Evolutionary conservation across 2,329 filamentous ascomycete genomes (phyloP).

Genomic region (Zalaria sp.): DNA sequence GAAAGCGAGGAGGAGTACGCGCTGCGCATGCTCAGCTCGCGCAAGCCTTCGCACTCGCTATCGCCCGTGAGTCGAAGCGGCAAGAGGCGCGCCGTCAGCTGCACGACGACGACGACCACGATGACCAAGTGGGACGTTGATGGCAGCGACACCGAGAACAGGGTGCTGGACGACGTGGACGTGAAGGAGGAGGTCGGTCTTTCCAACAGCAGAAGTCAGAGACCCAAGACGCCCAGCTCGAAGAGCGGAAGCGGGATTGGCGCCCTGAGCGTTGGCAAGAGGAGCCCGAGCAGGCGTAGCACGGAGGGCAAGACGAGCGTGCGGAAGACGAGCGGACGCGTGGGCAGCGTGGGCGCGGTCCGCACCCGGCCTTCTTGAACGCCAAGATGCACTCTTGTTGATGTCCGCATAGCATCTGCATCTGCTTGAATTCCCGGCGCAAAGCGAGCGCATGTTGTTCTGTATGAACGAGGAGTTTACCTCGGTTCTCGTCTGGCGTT

Average conservation of each 20-base stretch:
- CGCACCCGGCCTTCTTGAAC: no score
- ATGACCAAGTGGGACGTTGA: slow-evolving; percentile 31
- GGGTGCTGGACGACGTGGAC: slow-evolving; percentile 7
- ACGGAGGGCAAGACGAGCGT: slow-evolving; percentile 34
- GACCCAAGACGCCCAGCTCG: slow-evolving; percentile 30
- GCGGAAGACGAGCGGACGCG: slow-evolving; percentile 36
- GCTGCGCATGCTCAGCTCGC: slow-evolving; percentile 46
- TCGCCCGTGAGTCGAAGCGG: slow-evolving; percentile 43
- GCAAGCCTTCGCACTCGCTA: slow-evolving; percentile 51
- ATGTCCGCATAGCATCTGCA: no score
- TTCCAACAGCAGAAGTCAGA: slow-evolving; percentile 8
- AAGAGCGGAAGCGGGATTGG: slow-evolving; percentile 28
- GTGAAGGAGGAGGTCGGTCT: slow-evolving; percentile 13
- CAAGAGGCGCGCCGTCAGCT: slow-evolving; percentile 58
- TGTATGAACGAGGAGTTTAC: no score
- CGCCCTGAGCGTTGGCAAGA: slow-evolving; percentile 30
- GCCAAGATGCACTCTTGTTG: no score
- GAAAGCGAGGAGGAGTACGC: slow-evolving; percentile 84
- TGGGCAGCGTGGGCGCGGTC: slow-evolving; percentile 27
- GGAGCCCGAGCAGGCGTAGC: slow-evolving; percentile 30
- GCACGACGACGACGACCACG: slow-evolving; percentile 59
- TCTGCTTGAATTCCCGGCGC: no score
- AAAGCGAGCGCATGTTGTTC: no score
- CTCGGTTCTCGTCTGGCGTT: no score
- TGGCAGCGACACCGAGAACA: slow-evolving; percentile 34